Evolutionary conservation across 75 land plant species (phyloP).

Genomic region (Cunninghamia lanceolata): DNA sequence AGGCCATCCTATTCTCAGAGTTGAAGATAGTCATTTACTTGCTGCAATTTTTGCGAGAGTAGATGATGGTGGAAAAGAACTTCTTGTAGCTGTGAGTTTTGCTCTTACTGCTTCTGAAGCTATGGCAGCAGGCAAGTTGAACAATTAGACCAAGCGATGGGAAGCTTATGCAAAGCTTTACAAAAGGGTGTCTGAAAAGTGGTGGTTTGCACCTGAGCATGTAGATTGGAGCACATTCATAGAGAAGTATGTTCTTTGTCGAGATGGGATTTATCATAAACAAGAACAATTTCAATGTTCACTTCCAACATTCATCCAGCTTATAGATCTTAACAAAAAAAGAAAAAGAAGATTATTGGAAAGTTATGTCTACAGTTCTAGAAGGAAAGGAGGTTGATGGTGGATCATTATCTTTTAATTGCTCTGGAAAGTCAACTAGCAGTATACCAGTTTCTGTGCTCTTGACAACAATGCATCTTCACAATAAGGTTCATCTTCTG

Average conservation of each 20-base stretch:
- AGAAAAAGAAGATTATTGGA: conserved; percentile 78
- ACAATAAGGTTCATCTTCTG: conserved; percentile 83
- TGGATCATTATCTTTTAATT: conserved; percentile 11
- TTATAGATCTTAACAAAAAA: conserved; percentile 68
- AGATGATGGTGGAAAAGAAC: conserved; percentile 77
- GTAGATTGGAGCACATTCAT: conserved; percentile 95
- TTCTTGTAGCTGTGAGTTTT: conserved; percentile 96
- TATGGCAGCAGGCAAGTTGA: conserved; percentile 74
- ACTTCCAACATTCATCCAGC: conserved; percentile 87
- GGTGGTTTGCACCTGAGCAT: conserved; percentile 99
- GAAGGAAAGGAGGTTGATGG: conserved; percentile 63
- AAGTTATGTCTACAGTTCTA: conserved; percentile 68
- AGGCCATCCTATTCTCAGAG: conserved; percentile 90
- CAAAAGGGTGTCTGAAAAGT: conserved; percentile 92
- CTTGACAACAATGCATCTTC: conserved; percentile 45
- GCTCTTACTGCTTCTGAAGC: conserved; percentile 81
- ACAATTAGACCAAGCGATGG: conserved; percentile 74
- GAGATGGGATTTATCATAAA: conserved; percentile 94
- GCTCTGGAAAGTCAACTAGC: conserved; percentile 15
- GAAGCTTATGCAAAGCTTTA: conserved; percentile 82
- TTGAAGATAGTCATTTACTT: conserved; percentile 81
- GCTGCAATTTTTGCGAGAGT: conserved; percentile 88
- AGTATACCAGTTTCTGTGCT: background rate
- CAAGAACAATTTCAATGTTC: conserved; percentile 87
- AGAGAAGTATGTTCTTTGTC: conserved; percentile 86